Conservation (phyloP, 2,329 filamentous ascomycete genomes). For the Fusarium proliferatum region DNA sequence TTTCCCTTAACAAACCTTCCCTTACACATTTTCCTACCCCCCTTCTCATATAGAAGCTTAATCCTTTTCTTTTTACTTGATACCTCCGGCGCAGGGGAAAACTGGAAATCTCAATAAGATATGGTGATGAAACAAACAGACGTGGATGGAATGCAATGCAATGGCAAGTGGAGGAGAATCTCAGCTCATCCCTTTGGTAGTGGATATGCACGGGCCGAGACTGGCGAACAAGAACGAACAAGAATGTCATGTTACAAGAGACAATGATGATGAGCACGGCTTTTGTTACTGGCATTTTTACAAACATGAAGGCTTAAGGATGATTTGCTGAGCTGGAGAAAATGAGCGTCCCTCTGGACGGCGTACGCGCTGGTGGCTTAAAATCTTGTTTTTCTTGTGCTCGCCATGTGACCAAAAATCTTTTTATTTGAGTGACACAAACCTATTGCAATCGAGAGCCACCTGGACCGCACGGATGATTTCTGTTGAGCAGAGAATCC, state of each 20-base stretch:
- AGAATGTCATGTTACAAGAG: slow-evolving; percentile 39
- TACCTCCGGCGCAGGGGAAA: slow-evolving; percentile 33
- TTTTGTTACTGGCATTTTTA: slow-evolving; percentile 31
- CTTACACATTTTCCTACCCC: slow-evolving; percentile 12
- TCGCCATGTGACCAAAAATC: slow-evolving; percentile 28
- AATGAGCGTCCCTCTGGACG: slow-evolving; percentile 14
- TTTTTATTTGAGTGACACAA: slow-evolving; percentile 15
- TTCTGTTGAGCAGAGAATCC: slow-evolving; percentile 23
- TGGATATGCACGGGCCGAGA: background rate
- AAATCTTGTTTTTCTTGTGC: slow-evolving; percentile 31
- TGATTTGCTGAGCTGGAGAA: slow-evolving; percentile 31
- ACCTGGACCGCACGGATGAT: background rate
- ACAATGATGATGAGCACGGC: slow-evolving; percentile 39
- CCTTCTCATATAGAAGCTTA: slow-evolving; percentile 37
- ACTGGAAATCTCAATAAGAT: slow-evolving; percentile 19
- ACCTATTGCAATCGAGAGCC: background rate
- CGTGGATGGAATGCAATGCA: background rate
- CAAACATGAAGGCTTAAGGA: slow-evolving; percentile 24
- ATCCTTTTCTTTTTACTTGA: slow-evolving; percentile 28
- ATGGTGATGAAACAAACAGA: slow-evolving; percentile 17
- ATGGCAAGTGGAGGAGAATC: background rate
- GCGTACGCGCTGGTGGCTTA: slow-evolving; percentile 38
- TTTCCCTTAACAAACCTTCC: slow-evolving; percentile 23
- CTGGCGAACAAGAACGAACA: slow-evolving; percentile 26
- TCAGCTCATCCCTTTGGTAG: slow-evolving; percentile 12